Evolutionary conservation across 768 basidiomycete species (phyloP).

Genomic region (Suillus subalutaceus): DNA sequence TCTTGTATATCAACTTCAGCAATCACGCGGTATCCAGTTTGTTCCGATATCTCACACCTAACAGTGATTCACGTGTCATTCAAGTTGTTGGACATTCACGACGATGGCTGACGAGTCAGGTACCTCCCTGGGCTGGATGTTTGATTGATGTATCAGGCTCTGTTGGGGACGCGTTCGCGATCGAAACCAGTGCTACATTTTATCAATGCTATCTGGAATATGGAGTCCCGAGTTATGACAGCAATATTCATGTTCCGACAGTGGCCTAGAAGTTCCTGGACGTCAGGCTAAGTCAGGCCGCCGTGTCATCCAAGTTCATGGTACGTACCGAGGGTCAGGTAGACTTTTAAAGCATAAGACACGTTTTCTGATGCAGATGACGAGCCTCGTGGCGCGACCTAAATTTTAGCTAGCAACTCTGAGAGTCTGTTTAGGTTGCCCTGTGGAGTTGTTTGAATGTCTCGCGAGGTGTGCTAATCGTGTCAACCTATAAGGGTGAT

Average conservation of each 20-base stretch:
- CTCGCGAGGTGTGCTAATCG: conserved; percentile 1
- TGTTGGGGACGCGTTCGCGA: conserved; percentile 82
- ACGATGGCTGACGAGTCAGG: background rate
- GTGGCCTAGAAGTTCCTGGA: background rate
- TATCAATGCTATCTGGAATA: background rate
- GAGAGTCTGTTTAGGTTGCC: background rate
- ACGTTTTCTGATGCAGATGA: background rate
- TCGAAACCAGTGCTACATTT: conserved; percentile 70
- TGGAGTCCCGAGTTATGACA: background rate
- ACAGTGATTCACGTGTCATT: background rate
- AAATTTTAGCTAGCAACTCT: background rate
- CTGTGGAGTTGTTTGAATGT: background rate
- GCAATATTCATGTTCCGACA: background rate
- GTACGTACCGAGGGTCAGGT: conserved; percentile 1
- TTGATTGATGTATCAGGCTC: conserved; percentile 65
- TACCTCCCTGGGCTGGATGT: background rate
- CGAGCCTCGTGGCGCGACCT: background rate
- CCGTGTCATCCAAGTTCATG: background rate
- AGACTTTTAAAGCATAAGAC: background rate
- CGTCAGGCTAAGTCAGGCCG: background rate
- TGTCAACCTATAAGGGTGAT: background rate
- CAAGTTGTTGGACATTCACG: background rate
- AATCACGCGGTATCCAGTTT: background rate
- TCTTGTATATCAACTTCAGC: background rate
- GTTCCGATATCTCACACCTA: background rate